phyloP scores from a whole-genome alignment of 768 basidiomycete species.

The Tylopilus sp. region DNA sequence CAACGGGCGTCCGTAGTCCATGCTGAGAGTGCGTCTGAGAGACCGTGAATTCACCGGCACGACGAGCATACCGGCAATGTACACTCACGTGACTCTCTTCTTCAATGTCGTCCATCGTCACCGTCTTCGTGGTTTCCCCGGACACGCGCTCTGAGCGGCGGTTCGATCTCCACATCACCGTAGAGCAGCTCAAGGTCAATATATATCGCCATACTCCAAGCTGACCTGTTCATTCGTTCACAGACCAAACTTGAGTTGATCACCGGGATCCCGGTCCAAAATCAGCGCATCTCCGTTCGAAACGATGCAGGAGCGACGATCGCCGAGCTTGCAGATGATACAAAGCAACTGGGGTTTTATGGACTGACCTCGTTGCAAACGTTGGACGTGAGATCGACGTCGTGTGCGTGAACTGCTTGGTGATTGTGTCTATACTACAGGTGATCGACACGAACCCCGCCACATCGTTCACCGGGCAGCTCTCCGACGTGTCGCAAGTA shows the following conservation, averaged over 20 bases:
- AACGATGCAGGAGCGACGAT: conserved; percentile 53
- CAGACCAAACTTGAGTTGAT: conserved; percentile 83
- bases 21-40: conserved; percentile 11
- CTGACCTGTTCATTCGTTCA: background rate
- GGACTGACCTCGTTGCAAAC: conserved; percentile 74
- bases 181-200: conserved; percentile 89
- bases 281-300: conserved; percentile 66
- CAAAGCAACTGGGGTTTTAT: conserved; percentile 68
- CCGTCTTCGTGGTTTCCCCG: conserved; percentile 76
- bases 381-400: conserved; percentile 57
- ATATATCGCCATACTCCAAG: background rate
- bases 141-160: conserved; percentile 91
- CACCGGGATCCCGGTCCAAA: conserved; percentile 80
- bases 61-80: no score
- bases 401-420: background rate
- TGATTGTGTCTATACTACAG: conserved; percentile 45
- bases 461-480: conserved; percentile 73
- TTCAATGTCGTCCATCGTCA: conserved; percentile 55
- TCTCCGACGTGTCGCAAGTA: conserved; percentile 79
- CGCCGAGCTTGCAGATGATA: conserved; percentile 61
- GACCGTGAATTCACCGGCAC: background rate
- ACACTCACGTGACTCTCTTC: background rate
- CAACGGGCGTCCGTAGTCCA: conserved; percentile 34
- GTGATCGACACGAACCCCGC: conserved; percentile 68
- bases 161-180: conserved; percentile 69